These are phyloP conservation scores for Botrytis fabae DNA, from an alignment of 2,329 filamentous ascomycete genomes.

Conservation along the genomic window DNA sequence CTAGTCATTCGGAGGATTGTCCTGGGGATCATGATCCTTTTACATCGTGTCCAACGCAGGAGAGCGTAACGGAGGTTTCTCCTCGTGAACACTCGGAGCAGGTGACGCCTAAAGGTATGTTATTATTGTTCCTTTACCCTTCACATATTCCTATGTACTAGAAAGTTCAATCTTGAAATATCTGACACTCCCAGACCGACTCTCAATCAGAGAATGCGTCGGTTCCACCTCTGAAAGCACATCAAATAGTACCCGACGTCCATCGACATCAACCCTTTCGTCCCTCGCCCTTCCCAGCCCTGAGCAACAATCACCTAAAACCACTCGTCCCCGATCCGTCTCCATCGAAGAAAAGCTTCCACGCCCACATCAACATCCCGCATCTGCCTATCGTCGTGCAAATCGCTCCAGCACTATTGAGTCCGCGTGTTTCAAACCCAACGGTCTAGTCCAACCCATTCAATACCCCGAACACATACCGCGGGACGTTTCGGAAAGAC, in stretches of 20 bases:
- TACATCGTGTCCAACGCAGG: neutral
- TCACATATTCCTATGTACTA: neutral
- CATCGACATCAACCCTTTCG: constrained; percentile 7
- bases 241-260: neutral
- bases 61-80: too few relatives aligned
- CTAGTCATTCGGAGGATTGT: constrained; percentile 21
- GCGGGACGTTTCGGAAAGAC: constrained; percentile 22
- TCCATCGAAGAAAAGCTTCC: constrained; percentile 20
- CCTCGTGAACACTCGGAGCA: neutral
- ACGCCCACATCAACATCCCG: constrained; percentile 8
- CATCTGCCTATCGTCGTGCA: constrained; percentile 6
- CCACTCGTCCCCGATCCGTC: constrained; percentile 12
- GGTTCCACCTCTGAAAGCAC: neutral
- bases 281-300: neutral
- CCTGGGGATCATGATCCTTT: neutral
- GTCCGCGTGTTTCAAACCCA: constrained; percentile 14
- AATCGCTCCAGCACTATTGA: constrained; percentile 23
- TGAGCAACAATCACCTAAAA: neutral
- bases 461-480: constrained; percentile 1
- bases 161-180: neutral
- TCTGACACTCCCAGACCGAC: neutral
- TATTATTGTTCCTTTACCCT: neutral
- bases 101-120: constrained; percentile 3
- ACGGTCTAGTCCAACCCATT: neutral
- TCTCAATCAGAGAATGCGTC: neutral